Conservation (phyloP, 2,329 filamentous ascomycete species). For the Microdochium bolleyi region DNA sequence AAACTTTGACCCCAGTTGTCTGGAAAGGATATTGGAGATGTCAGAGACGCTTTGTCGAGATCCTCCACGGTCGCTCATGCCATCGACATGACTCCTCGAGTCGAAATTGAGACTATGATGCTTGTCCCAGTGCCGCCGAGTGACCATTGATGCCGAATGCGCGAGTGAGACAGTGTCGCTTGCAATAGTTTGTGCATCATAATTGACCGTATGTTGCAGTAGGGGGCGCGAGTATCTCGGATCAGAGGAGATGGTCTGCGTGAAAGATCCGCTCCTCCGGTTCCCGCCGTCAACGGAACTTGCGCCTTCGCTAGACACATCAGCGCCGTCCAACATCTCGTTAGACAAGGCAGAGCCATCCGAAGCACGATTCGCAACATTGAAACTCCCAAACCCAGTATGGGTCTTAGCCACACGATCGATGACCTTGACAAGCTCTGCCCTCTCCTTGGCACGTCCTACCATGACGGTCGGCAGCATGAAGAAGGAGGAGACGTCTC, state of each 20-base stretch:
- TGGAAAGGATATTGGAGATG: slow-evolving; percentile 40
- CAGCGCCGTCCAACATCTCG: slow-evolving; percentile 37
- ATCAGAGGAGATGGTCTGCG: slow-evolving; percentile 34
- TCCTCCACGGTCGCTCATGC: slow-evolving; percentile 30
- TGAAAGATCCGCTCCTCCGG: slow-evolving; percentile 40
- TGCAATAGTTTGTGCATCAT: slow-evolving; percentile 15
- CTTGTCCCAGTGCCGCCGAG: slow-evolving; percentile 40
- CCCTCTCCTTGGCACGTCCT: slow-evolving; percentile 65
- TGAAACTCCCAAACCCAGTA: slow-evolving; percentile 30
- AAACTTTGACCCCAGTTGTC: slow-evolving; percentile 50
- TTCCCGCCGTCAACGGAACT: slow-evolving; percentile 48
- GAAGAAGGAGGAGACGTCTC: slow-evolving; percentile 88
- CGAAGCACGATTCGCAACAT: slow-evolving; percentile 36
- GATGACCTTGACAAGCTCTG: slow-evolving; percentile 64
- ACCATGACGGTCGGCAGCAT: slow-evolving; percentile 76
- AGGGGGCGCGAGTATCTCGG: slow-evolving; percentile 26
- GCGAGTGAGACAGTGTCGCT: slow-evolving; percentile 39
- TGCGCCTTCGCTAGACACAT: slow-evolving; percentile 51
- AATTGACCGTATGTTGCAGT: slow-evolving; percentile 29
- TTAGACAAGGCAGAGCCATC: slow-evolving; percentile 47
- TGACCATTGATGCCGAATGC: slow-evolving; percentile 26
- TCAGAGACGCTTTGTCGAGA: slow-evolving; percentile 36
- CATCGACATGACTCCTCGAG: slow-evolving; percentile 36
- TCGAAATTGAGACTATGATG: slow-evolving; percentile 44
- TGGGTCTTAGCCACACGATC: slow-evolving; percentile 68